A percentile compares a stretch with the other conserved stretches of the same genome.
Evolutionary conservation across 129 eudicot species (phyloP).

Genomic region (carrot (Daucus carota)): DH1_v3.0 NC_030381.2:2332001-2332500

Average conservation of each 20-base stretch:
- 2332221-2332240: slow-evolving; percentile 91
- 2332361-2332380: not conserved
- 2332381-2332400: not conserved
- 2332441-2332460: not conserved
- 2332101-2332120: not conserved
- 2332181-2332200: slow-evolving; percentile 99
- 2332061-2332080: slow-evolving; percentile 36
- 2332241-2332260: slow-evolving; percentile 76
- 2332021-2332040: slow-evolving; percentile 99
- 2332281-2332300: slow-evolving; percentile 94
- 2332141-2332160: not conserved
- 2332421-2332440: not conserved
- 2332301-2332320: not conserved
- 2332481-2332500: not conserved
- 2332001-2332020: slow-evolving; percentile 93
- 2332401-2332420: not conserved
- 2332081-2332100: not conserved
- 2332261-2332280: slow-evolving; percentile 93
- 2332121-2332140: not conserved
- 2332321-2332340: not conserved
- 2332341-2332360: not conserved
- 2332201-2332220: slow-evolving; percentile 92
- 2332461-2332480: not conserved
- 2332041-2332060: slow-evolving; percentile 95
- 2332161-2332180: slow-evolving; percentile 31